Percentiles rank a stretch among this genome's conserved stretches.
Evolutionary conservation across 2,329 filamentous ascomycete species (phyloP).

Genomic region (Alternaria sp.): DNA sequence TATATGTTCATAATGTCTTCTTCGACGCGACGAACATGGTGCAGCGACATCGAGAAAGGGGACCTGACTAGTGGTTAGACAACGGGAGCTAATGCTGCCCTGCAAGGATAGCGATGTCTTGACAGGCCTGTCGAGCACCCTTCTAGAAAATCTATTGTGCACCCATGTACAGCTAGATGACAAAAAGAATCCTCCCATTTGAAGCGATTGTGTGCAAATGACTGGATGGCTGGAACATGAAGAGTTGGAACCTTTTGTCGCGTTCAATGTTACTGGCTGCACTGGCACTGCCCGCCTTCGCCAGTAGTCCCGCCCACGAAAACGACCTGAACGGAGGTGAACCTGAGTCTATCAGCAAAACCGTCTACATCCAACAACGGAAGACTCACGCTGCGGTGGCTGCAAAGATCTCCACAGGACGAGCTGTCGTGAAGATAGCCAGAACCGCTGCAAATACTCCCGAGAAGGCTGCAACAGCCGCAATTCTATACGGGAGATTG

Average conservation of each 20-base stretch:
- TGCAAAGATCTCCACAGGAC: too few species aligned
- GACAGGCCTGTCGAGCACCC: background rate
- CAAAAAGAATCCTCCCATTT: background rate
- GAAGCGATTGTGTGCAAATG: background rate
- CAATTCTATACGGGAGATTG: too few species aligned
- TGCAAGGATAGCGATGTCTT: background rate
- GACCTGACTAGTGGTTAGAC: slow-evolving; percentile 18
- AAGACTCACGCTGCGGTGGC: too few species aligned
- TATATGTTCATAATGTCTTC: background rate
- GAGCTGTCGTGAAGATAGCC: too few species aligned
- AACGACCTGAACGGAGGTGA: background rate
- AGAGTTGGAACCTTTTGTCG: background rate
- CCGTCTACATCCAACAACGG: too few species aligned
- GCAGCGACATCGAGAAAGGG: slow-evolving; percentile 9
- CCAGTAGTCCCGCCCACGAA: background rate
- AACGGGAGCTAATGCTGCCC: slow-evolving; percentile 19
- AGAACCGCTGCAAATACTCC: too few species aligned
- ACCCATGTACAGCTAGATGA: background rate
- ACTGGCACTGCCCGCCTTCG: background rate
- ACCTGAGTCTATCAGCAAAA: background rate
- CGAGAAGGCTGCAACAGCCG: too few species aligned
- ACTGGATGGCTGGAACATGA: background rate
- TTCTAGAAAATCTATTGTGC: background rate
- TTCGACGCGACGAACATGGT: slow-evolving; percentile 1
- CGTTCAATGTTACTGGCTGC: background rate